Evolutionary conservation across 2,329 filamentous ascomycete species (phyloP).

Genomic region (Penicillium sp.): DNA sequence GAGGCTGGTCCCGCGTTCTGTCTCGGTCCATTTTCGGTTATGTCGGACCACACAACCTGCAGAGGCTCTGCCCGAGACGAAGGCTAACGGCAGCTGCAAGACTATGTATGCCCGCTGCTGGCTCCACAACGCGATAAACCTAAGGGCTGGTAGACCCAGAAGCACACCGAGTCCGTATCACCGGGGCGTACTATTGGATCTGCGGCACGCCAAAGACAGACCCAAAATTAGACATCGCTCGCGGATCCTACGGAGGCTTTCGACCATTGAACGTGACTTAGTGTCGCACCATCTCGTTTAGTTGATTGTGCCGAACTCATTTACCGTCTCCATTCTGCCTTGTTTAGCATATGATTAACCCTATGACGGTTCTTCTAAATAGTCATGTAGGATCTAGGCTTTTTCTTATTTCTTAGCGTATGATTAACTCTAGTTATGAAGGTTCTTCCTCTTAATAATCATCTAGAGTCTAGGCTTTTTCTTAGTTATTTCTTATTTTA

Average conservation of each 20-base stretch:
- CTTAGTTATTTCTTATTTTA: no score
- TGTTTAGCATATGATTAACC: background rate
- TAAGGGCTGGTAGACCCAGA: conserved; percentile 11
- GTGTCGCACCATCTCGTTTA: conserved; percentile 19
- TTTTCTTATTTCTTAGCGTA: background rate
- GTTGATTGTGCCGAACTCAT: background rate
- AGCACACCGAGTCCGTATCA: conserved; percentile 6
- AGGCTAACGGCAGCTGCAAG: conserved; percentile 6
- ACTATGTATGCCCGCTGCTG: conserved; percentile 6
- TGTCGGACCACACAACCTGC: conserved; percentile 1
- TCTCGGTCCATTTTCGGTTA: conserved; percentile 1
- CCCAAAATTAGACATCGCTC: conserved; percentile 6
- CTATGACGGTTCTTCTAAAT: no score
- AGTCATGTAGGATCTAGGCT: background rate
- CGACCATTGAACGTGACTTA: conserved; percentile 1
- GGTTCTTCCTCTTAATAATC: background rate
- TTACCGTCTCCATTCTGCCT: background rate
- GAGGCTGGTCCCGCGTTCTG: background rate
- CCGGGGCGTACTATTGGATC: conserved; percentile 6
- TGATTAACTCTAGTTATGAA: background rate
- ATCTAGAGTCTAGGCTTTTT: background rate
- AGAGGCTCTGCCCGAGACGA: conserved; percentile 11
- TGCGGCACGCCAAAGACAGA: conserved; percentile 1
- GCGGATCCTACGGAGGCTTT: background rate
- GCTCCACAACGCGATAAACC: conserved; percentile 19